These are phyloP conservation scores for Berkeleyomyces basicola DNA, from an alignment of 2,329 filamentous ascomycete genomes.

Conservation along the genomic window DNA sequence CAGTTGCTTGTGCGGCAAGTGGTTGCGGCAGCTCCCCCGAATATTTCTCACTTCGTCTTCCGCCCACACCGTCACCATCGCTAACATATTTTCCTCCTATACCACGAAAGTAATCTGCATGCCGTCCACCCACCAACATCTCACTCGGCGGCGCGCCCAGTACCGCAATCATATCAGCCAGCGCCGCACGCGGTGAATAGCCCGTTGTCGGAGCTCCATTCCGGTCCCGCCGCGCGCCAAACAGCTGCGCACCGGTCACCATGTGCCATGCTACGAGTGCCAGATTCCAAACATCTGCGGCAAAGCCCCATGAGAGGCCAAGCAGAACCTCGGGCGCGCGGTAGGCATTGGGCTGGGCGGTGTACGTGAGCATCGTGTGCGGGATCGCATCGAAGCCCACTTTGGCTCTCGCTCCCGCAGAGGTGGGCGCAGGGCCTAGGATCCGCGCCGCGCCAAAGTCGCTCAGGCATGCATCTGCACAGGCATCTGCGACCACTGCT, in stretches of 20 bases:
- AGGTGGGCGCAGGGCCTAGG: not conserved
- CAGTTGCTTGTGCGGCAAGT: no score
- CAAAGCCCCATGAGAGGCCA: conserved; percentile 21
- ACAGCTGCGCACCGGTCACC: not conserved
- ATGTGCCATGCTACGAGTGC: conserved; percentile 20
- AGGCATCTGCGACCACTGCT: not conserved
- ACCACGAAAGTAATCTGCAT: not conserved
- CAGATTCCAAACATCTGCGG: conserved; percentile 23
- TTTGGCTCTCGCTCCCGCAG: no score
- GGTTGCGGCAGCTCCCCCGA: no score
- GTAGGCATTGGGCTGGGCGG: conserved; percentile 20
- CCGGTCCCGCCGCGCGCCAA: not conserved
- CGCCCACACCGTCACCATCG: no score
- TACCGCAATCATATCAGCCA: not conserved
- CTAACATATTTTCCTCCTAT: no score
- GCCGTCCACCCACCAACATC: not conserved
- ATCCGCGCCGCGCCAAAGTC: not conserved
- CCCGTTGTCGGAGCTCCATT: not conserved
- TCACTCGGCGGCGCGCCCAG: not conserved
- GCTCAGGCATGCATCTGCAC: not conserved
- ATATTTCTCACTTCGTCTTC: no score
- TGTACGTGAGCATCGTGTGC: not conserved
- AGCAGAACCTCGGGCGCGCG: conserved; percentile 25
- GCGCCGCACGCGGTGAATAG: not conserved
- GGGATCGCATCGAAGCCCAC: no score